These are phyloP conservation scores for Fusarium verrucosum DNA, from an alignment of 2,329 filamentous ascomycete genomes.

Conservation along the genomic window DNA sequence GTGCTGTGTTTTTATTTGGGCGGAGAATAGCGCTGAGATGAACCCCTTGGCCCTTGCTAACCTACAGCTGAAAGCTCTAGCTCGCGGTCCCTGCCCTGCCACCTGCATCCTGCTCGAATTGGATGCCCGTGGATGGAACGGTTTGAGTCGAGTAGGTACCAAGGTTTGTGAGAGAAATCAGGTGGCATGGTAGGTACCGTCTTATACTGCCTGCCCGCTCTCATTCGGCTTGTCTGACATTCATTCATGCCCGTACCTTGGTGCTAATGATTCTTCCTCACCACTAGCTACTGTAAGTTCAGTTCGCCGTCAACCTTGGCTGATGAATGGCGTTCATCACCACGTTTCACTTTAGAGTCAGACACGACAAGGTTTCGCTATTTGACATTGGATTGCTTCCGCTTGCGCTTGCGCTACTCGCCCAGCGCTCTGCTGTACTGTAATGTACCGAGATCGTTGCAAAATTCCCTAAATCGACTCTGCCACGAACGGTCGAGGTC, in stretches of 20 bases:
- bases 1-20: slow-evolving; percentile 3
- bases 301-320: background rate
- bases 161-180: no score
- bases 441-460: slow-evolving; percentile 15
- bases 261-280: background rate
- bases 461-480: slow-evolving; percentile 22
- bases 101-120: slow-evolving; percentile 6
- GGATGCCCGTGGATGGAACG: background rate
- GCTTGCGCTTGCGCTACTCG: slow-evolving; percentile 19
- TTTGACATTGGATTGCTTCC: slow-evolving; percentile 19
- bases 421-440: background rate
- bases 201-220: slow-evolving; percentile 26
- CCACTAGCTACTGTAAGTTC: no score
- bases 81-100: background rate
- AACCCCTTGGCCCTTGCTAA: slow-evolving; percentile 16
- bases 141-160: background rate
- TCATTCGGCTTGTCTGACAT: background rate
- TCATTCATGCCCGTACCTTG: slow-evolving; percentile 5
- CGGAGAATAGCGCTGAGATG: slow-evolving; percentile 24
- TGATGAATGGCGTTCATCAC: slow-evolving; percentile 1
- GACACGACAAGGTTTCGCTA: slow-evolving; percentile 13
- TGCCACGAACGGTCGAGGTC: slow-evolving; percentile 32
- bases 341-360: slow-evolving; percentile 7
- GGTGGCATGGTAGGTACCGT: slow-evolving; percentile 11
- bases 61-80: background rate